Base-by-base conservation (phyloP, 129 eudicot species). In the Smallanthus sonchifolius region DNA sequence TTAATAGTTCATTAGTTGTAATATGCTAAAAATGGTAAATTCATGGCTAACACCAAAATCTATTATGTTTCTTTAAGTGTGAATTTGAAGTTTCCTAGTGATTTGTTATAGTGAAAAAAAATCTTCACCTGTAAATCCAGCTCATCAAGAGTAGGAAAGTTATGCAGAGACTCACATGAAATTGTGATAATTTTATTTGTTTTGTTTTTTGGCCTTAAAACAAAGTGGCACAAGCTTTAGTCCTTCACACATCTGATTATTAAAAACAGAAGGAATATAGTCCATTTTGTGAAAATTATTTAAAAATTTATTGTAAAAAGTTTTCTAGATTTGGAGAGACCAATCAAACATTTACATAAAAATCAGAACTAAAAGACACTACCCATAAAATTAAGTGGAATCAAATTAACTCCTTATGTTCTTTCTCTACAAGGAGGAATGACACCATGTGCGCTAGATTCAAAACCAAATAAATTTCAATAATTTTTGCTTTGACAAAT, bases 381-480 rank as follows among this genome's bases (percentile, higher is more conserved):
- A n/a, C 36, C 43, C 38, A 30, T 17, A 11, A 11, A 9, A 64
- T 7, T 7, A 16, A 37, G 15, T 63, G 56, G 49, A 16, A 67
- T 54, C 4, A 52, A 30, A 70, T 15, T 36, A 61, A 61, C 14
- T 67, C 37, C 80, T 87, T 86, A 66, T 79, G 80, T n/a, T 73
- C 96, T n/a, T 61, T 86, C 92, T 79, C 79, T 80, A 77, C 98
- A 93, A 81, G 80, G 74, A 32, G 92, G 88, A 52, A 87, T 70
- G 54, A 73, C 68, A 34, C 81, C 83, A 75, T 72, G 84, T 81
- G 75, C 90, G 86, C 90, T 83, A 77, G 65, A 71, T 64, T 30
- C 34, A 62, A 28, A 70, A 78, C 37, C 65, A 70, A 70, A 69
- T 45, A 60, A 19, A 47, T 37, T 67, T 77, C 65, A 70, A 69